Conservation (phyloP, 1,284 basidiomycete species). For the Thecaphora thlaspeos region DNA sequence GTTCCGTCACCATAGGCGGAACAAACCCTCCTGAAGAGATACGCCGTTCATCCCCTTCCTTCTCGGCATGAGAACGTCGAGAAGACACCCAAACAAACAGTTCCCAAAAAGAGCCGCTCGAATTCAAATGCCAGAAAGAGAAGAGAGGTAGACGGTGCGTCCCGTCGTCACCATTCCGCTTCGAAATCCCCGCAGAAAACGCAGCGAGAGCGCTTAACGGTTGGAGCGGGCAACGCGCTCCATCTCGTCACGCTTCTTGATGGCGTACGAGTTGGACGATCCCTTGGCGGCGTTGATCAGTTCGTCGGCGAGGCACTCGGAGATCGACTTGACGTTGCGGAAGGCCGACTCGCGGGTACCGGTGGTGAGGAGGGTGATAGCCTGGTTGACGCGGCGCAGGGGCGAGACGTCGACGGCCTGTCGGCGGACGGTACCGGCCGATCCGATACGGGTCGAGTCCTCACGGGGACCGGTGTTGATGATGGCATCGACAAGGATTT, state of each 20-base stretch:
- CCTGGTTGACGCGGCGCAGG: slow-evolving; percentile 96
- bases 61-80: too few relatives aligned
- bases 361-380: slow-evolving; percentile 88
- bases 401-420: slow-evolving; percentile 99
- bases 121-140: too few relatives aligned
- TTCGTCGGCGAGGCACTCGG: slow-evolving; percentile 96
- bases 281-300: slow-evolving; percentile 99
- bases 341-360: slow-evolving; percentile 99
- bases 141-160: too few relatives aligned
- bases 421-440: slow-evolving; percentile 98
- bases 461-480: slow-evolving; percentile 99
- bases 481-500: slow-evolving; percentile 95
- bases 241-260: slow-evolving; percentile 90
- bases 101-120: too few relatives aligned
- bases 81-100: too few relatives aligned
- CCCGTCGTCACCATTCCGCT: background rate
- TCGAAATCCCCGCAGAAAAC: background rate
- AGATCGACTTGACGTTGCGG: slow-evolving; percentile 98
- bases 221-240: slow-evolving; percentile 99
- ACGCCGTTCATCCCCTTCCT: too few relatives aligned
- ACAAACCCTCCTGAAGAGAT: too few relatives aligned
- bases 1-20: too few relatives aligned
- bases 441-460: slow-evolving; percentile 99
- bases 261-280: slow-evolving; percentile 99
- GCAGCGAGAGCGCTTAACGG: slow-evolving; percentile 67